Conservation (phyloP, 306 rosid genomes). For the Dryas alaskensis region DNA sequence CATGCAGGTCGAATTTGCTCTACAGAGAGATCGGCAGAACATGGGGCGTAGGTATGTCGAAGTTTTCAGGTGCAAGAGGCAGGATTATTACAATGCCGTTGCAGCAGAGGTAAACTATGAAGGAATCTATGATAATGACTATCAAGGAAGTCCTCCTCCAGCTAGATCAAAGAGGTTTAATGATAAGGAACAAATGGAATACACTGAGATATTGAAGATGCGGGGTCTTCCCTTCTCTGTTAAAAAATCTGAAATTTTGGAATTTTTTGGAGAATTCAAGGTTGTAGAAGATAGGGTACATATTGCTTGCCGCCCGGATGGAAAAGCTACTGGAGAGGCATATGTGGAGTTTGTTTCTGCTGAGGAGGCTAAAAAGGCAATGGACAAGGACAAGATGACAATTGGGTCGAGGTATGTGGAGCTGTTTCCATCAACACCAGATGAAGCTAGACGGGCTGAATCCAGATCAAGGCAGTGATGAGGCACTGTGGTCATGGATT, state of each 20-base stretch:
- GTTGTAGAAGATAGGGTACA: constrained; percentile 74
- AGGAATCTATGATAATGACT: constrained; percentile 83
- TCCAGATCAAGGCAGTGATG: constrained; percentile 91
- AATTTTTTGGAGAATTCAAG: constrained; percentile 73
- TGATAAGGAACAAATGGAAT: constrained; percentile 92
- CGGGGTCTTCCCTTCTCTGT: constrained; percentile 88
- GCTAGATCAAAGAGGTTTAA: constrained; percentile 69
- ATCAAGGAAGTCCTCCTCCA: constrained; percentile 97
- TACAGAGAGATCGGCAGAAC: constrained; percentile 90
- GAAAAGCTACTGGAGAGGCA: constrained; percentile 98
- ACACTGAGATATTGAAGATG: constrained; percentile 93
- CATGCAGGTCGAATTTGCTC: constrained; percentile 85
- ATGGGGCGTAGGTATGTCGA: constrained; percentile 98
- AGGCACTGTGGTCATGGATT: constrained; percentile 11
- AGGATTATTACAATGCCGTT: constrained; percentile 90
- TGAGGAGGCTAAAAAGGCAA: constrained; percentile 90
- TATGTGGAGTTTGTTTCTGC: constrained; percentile 82
- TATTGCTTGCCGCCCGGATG: constrained; percentile 92
- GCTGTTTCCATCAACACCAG: constrained; percentile 95
- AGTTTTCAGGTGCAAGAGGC: constrained; percentile 92
- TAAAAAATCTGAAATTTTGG: constrained; percentile 63
- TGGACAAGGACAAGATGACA: constrained; percentile 95
- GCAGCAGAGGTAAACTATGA: constrained; percentile 80
- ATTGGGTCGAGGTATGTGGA: constrained; percentile 98
- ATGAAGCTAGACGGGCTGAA: constrained; percentile 94